Conservation (phyloP, 2,329 filamentous ascomycete genomes). For the Xylaria digitata region DNA sequence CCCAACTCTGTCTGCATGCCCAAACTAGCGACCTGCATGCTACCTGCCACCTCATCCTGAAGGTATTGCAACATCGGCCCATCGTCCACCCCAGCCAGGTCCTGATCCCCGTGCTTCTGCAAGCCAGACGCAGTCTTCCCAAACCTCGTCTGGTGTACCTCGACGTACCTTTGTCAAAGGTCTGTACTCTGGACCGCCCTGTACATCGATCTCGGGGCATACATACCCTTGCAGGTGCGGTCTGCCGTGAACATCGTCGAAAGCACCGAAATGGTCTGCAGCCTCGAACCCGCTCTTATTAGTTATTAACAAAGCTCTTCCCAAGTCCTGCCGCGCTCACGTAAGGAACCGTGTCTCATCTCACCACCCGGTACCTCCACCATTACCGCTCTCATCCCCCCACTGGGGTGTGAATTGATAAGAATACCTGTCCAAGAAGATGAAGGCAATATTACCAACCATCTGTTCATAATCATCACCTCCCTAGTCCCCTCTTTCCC, state of each 20-base stretch:
- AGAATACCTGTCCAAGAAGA: slow-evolving; percentile 45
- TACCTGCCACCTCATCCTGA: slow-evolving; percentile 60
- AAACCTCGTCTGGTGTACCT: slow-evolving; percentile 48
- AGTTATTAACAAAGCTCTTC: slow-evolving; percentile 46
- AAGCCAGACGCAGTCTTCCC: slow-evolving; percentile 43
- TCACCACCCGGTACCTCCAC: slow-evolving; percentile 43
- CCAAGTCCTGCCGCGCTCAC: slow-evolving; percentile 40
- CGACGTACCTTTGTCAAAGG: slow-evolving; percentile 49
- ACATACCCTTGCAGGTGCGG: slow-evolving; percentile 48
- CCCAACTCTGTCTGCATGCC: slow-evolving; percentile 51
- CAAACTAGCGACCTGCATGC: slow-evolving; percentile 60
- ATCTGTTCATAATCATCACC: slow-evolving; percentile 45
- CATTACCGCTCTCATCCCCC: slow-evolving; percentile 27
- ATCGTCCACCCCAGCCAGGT: slow-evolving; percentile 52
- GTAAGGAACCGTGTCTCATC: slow-evolving; percentile 42
- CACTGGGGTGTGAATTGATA: slow-evolving; percentile 44
- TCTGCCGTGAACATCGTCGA: slow-evolving; percentile 48
- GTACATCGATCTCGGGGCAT: slow-evolving; percentile 48
- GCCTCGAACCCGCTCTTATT: slow-evolving; percentile 46
- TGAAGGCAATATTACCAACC: slow-evolving; percentile 49
- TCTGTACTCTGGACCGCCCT: slow-evolving; percentile 50
- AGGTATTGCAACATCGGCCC: slow-evolving; percentile 56
- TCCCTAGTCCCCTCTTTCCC: slow-evolving; percentile 42
- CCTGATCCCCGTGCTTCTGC: slow-evolving; percentile 48
- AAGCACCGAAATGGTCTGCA: slow-evolving; percentile 48